Conservation (phyloP, 1,284 basidiomycete species). For the Athelia sp. region DNA sequence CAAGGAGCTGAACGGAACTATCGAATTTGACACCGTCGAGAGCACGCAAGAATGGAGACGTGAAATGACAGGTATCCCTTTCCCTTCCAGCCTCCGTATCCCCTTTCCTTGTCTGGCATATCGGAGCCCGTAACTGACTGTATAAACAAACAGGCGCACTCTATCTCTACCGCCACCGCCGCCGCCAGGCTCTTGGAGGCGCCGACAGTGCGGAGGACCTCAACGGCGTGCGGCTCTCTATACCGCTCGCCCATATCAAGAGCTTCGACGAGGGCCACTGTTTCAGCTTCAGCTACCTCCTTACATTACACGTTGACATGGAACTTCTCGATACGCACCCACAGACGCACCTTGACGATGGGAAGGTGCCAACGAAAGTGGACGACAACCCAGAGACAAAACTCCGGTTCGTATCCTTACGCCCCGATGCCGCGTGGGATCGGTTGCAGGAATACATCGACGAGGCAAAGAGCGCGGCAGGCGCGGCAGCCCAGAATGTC, state of each 20-base stretch:
- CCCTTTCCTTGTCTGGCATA: no score
- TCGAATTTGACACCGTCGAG: constrained; percentile 58
- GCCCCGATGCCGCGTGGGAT: constrained; percentile 21
- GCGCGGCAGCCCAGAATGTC: constrained; percentile 6
- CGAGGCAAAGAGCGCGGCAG: constrained; percentile 24
- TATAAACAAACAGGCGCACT: constrained; percentile 38
- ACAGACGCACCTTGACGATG: background rate
- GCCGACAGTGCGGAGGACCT: constrained; percentile 24
- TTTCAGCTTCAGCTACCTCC: background rate
- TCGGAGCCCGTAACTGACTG: no score
- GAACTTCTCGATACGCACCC: background rate
- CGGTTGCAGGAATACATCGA: constrained; percentile 21
- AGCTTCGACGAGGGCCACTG: constrained; percentile 13
- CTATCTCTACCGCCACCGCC: constrained; percentile 40
- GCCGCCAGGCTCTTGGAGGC: constrained; percentile 27
- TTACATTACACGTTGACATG: constrained; percentile 10
- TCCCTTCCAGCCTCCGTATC: no score
- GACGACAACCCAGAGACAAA: constrained; percentile 11
- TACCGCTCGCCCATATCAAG: constrained; percentile 46
- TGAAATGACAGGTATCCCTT: constrained; percentile 49
- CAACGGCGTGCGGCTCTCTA: constrained; percentile 47
- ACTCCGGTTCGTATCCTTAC: constrained; percentile 29
- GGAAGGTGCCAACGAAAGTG: background rate
- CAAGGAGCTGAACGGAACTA: constrained; percentile 16
- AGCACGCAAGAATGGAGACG: constrained; percentile 57